Base-by-base conservation (phyloP, 495 filamentous ascomycete species). In the Penicillium fimorum region DNA sequence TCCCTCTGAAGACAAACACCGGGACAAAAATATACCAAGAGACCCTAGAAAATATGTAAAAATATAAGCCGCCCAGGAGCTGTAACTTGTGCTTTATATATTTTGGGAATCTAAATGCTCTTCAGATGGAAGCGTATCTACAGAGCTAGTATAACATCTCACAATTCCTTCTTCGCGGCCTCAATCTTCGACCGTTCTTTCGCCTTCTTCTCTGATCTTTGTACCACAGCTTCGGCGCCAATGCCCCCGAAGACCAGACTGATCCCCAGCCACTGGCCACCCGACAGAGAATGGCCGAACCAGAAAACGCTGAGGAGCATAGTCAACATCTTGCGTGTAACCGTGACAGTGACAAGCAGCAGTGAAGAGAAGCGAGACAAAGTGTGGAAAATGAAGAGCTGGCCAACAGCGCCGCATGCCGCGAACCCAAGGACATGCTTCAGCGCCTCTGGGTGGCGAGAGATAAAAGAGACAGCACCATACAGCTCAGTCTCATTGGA, bases 331-430 rank as follows among this genome's bases (percentile, higher is more conserved):
- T 98, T 98, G 60, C 94, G 80, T 43, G 94, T 98, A 11, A 98
- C 94, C 2, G 92, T 98, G 0, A 98, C 91, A 10, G 94, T 98
- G 12, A 97, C 94, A 27, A 98, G 85, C 48, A 97, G 80, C 53
- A 98, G 79, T 9, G 87, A 92, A 33, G 90, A 94, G 75, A 98
- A 98, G 37, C 87, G 87, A 13, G 89, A 87, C 35, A 98, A 82
- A 0, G 95, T 96, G 74, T 96, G 92, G 80, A 96, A 98, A 60
- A 98, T 97, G 70, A 98, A 98, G 7, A 97, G 83, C 76, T 98
- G 94, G 7, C 94, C 94, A 12, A 98, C 73, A 29, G 91, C 94
- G 13, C 94, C 94, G 66, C 91, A 97, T n/a, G 87, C 81, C 20
- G 91, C 89, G 68, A 98, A 98, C 3, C 86, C 88, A 25, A 97